phyloP scores from a whole-genome alignment of 805 yeast genomes.

The Barnettozyma vustinii region DNA sequence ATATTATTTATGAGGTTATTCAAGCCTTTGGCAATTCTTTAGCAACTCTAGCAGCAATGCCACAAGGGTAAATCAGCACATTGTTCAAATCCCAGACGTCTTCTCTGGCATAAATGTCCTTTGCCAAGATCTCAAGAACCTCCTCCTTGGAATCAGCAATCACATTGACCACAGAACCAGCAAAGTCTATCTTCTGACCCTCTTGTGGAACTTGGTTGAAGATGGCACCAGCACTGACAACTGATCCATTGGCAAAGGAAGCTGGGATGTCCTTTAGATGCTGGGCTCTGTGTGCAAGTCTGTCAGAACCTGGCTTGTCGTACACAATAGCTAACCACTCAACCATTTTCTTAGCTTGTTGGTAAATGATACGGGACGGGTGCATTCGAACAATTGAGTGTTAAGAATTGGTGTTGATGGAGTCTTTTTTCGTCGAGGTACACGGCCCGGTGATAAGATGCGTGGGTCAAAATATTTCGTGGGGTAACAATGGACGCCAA shows the following conservation, averaged over 20 bases:
- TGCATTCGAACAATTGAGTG: conserved; percentile 4
- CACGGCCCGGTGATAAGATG: neutral
- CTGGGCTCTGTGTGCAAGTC: conserved; percentile 44
- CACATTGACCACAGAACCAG: conserved; percentile 63
- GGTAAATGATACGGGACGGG: conserved; percentile 10
- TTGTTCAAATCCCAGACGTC: conserved; percentile 76
- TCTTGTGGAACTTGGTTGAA: conserved; percentile 39
- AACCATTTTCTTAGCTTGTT: conserved; percentile 30
- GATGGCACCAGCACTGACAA: conserved; percentile 49
- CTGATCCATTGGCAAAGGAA: conserved; percentile 35
- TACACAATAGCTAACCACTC: conserved; percentile 67
- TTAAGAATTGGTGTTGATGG: neutral
- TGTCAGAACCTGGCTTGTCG: conserved; percentile 56
- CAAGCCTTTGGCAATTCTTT: conserved; percentile 19
- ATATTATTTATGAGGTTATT: conserved; percentile 1
- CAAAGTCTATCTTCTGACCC: conserved; percentile 44
- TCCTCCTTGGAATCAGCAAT: conserved; percentile 63
- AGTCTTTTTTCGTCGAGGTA: neutral
- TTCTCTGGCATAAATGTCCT: conserved; percentile 54
- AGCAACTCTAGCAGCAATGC: conserved; percentile 40
- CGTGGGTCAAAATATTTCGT: neutral
- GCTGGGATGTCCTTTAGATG: conserved; percentile 48
- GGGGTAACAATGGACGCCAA: neutral
- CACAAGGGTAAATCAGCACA: conserved; percentile 52
- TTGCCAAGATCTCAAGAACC: conserved; percentile 55